These are phyloP conservation scores for Cyphellophora attinorum DNA, from an alignment of 2,329 filamentous ascomycete genomes.

Conservation along the genomic window DNA sequence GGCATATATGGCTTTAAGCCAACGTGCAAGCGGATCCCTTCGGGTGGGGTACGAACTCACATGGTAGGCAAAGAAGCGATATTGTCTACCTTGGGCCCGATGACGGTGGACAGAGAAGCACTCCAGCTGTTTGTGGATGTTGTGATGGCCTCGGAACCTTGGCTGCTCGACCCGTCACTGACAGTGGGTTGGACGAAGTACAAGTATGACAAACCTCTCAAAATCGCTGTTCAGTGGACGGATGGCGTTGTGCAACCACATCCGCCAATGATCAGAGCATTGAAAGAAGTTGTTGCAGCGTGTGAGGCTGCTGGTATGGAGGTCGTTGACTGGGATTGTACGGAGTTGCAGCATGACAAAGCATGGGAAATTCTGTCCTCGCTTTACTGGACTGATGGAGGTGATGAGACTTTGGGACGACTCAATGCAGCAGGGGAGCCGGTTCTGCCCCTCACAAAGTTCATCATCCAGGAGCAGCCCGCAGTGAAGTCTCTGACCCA, in stretches of 20 bases:
- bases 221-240: conserved; percentile 54
- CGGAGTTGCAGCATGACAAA: conserved; percentile 39
- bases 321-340: conserved; percentile 44
- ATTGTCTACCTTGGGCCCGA: conserved; percentile 40
- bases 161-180: conserved; percentile 44
- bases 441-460: conserved; percentile 46
- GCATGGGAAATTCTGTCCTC: conserved; percentile 36
- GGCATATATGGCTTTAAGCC: conserved; percentile 30
- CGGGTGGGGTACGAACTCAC: not conserved
- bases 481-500: conserved; percentile 33
- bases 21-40: conserved; percentile 29
- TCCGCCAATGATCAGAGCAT: conserved; percentile 47
- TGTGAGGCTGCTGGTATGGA: conserved; percentile 38
- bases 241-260: conserved; percentile 58
- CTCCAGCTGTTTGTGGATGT: conserved; percentile 32
- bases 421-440: conserved; percentile 49
- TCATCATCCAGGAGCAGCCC: conserved; percentile 48
- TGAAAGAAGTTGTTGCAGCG: conserved; percentile 39
- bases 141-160: conserved; percentile 35
- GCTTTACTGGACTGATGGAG: conserved; percentile 54
- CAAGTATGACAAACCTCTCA: conserved; percentile 27
- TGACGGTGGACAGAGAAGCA: conserved; percentile 43
- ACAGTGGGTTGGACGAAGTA: conserved; percentile 41
- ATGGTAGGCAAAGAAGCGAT: conserved; percentile 21
- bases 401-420: conserved; percentile 39